A percentile compares a stretch with the other conserved stretches of the same genome.
Conservation (phyloP, 1,284 basidiomycete species). For the Pseudozyma pruni region DNA sequence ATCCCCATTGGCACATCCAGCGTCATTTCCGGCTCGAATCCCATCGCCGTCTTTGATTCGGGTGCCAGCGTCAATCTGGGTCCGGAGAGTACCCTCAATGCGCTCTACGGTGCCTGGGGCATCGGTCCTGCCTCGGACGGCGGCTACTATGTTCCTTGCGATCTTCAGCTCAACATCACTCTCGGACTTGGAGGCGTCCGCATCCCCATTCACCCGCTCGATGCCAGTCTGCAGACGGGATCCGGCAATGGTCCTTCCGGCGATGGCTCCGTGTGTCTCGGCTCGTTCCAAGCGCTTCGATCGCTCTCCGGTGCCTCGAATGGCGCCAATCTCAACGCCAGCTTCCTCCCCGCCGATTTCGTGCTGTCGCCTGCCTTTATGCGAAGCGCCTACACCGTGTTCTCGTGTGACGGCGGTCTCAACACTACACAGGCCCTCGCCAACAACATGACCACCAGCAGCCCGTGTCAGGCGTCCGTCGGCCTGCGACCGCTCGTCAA, state of each 20-base stretch:
- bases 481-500: conserved; percentile 55
- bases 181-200: conserved; percentile 42
- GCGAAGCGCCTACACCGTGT: conserved; percentile 59
- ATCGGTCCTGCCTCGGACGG: conserved; percentile 55
- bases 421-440: conserved; percentile 19
- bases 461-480: conserved; percentile 47
- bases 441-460: conserved; percentile 27
- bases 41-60: conserved; percentile 53
- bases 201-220: conserved; percentile 61
- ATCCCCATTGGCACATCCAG: conserved; percentile 43
- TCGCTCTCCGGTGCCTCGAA: conserved; percentile 36
- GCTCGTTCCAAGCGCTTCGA: conserved; percentile 58
- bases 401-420: conserved; percentile 49
- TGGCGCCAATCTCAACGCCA: conserved; percentile 32
- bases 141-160: conserved; percentile 60
- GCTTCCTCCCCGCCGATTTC: conserved; percentile 54
- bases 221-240: conserved; percentile 41
- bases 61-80: conserved; percentile 56
- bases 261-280: conserved; percentile 46
- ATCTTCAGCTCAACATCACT: conserved; percentile 55
- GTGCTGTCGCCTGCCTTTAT: conserved; percentile 58
- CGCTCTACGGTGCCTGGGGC: conserved; percentile 59
- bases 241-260: conserved; percentile 30
- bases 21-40: conserved; percentile 33
- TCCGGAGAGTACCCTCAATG: conserved; percentile 48